A percentile compares a stretch with the other conserved stretches of the same genome.
Conservation (phyloP, 2,329 filamentous ascomycete genomes). For the Aspergillus neotritici region DNA sequence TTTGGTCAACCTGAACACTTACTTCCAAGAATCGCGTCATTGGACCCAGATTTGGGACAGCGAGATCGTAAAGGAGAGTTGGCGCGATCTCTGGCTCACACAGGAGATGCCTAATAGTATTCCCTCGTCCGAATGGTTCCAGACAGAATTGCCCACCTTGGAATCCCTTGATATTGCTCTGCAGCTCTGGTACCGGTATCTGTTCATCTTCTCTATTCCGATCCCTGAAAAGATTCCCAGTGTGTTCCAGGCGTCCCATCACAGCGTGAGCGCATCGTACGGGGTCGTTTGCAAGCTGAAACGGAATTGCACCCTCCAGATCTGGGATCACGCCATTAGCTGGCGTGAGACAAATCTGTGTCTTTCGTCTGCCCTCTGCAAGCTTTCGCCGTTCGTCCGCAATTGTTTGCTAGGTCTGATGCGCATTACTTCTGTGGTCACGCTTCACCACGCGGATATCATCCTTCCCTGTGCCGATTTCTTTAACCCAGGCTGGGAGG, state of each 20-base stretch:
- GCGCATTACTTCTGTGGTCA: slow-evolving; percentile 44
- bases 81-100: slow-evolving; percentile 45
- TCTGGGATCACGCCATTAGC: slow-evolving; percentile 60
- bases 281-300: slow-evolving; percentile 59
- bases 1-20: slow-evolving; percentile 45
- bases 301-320: slow-evolving; percentile 54
- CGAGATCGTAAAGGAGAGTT: slow-evolving; percentile 40
- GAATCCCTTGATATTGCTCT: slow-evolving; percentile 33
- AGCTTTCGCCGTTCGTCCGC: slow-evolving; percentile 46
- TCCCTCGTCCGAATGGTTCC: slow-evolving; percentile 33
- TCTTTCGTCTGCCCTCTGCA: slow-evolving; percentile 46
- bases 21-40: slow-evolving; percentile 46
- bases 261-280: slow-evolving; percentile 56
- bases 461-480: slow-evolving; percentile 55
- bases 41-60: slow-evolving; percentile 47
- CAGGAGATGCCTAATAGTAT: slow-evolving; percentile 39
- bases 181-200: slow-evolving; percentile 40
- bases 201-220: slow-evolving; percentile 54
- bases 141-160: slow-evolving; percentile 36
- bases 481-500: slow-evolving; percentile 61
- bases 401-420: slow-evolving; percentile 46
- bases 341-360: slow-evolving; percentile 54
- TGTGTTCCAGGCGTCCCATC: slow-evolving; percentile 60
- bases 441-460: slow-evolving; percentile 54
- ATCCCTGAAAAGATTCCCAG: slow-evolving; percentile 52